Percentiles rank a stretch among this genome's conserved stretches.
phyloP scores from a whole-genome alignment of 345 rosid genomes.

The Populus pruinosa region DNA sequence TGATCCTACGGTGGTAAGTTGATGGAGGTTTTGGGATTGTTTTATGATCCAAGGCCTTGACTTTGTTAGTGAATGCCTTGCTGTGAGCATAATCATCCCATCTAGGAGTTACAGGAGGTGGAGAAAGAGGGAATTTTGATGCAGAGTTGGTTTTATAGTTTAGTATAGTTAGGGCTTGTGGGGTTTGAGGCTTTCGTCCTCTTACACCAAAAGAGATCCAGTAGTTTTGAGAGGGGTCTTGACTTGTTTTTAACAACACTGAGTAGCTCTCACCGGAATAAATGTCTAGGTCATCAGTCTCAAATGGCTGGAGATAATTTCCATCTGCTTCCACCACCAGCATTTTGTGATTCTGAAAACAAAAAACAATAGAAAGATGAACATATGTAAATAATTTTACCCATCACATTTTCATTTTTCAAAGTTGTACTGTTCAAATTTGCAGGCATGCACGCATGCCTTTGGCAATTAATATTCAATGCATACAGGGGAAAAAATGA shows the following conservation, averaged over 20 bases:
- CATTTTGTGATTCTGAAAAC: slow-evolving; percentile 59
- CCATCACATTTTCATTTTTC: background rate
- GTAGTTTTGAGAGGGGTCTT: slow-evolving; percentile 47
- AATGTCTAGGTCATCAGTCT: slow-evolving; percentile 50
- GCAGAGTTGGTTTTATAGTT: slow-evolving; percentile 44
- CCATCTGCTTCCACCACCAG: slow-evolving; percentile 88
- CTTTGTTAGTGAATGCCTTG: slow-evolving; percentile 38
- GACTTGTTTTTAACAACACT: slow-evolving; percentile 52
- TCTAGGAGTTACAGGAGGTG: slow-evolving; percentile 56
- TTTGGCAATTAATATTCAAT: too few relatives aligned
- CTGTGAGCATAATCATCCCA: slow-evolving; percentile 63
- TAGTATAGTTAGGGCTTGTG: slow-evolving; percentile 54
- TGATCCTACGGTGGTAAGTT: slow-evolving; percentile 30
- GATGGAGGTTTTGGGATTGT: slow-evolving; percentile 37
- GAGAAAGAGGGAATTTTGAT: slow-evolving; percentile 34
- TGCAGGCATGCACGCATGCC: too few relatives aligned
- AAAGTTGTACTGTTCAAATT: too few relatives aligned
- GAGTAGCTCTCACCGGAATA: slow-evolving; percentile 91
- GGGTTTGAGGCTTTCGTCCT: slow-evolving; percentile 55
- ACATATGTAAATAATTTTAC: background rate
- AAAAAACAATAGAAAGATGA: too few relatives aligned
- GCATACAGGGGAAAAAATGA: too few relatives aligned
- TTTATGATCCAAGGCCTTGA: slow-evolving; percentile 39
- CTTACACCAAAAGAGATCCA: slow-evolving; percentile 58
- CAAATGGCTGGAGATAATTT: slow-evolving; percentile 69